phyloP scores from a whole-genome alignment of 1,139 yeast genomes.

The Candida neerlandica region DNA sequence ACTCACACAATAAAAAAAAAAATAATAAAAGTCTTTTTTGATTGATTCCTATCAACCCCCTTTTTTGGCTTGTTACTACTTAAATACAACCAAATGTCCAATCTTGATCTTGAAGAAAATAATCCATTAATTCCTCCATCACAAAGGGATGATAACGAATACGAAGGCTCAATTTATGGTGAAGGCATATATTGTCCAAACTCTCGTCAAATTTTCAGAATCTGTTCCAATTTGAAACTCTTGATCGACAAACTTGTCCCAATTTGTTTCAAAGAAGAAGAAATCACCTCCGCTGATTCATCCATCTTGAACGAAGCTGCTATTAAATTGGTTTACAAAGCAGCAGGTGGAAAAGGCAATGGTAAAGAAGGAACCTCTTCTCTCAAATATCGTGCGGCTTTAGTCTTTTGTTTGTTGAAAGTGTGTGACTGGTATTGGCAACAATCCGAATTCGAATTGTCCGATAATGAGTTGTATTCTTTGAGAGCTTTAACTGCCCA shows the following conservation, averaged over 20 bases:
- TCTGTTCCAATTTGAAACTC: constrained; percentile 71
- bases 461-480: constrained; percentile 64
- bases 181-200: constrained; percentile 44
- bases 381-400: constrained; percentile 63
- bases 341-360: constrained; percentile 80
- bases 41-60: background rate
- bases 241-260: constrained; percentile 75
- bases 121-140: constrained; percentile 15
- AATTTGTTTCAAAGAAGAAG: constrained; percentile 53
- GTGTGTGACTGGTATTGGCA: constrained; percentile 81
- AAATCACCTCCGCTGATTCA: constrained; percentile 60
- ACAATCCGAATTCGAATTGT: constrained; percentile 60
- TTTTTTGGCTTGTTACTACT: background rate
- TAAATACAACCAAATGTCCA: background rate
- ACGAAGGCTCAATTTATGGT: constrained; percentile 16
- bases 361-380: constrained; percentile 60
- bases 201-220: constrained; percentile 70
- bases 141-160: constrained; percentile 9
- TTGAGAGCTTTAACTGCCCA: constrained; percentile 73
- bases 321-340: constrained; percentile 59
- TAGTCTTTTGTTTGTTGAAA: constrained; percentile 69
- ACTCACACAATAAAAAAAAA: too few species aligned
- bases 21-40: too few species aligned
- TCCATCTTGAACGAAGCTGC: constrained; percentile 63
- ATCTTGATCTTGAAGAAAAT: constrained; percentile 17